Evolutionary conservation across 2,329 filamentous ascomycete species (phyloP).

Genomic region (Phaeophleospora eucalypticola): DNA sequence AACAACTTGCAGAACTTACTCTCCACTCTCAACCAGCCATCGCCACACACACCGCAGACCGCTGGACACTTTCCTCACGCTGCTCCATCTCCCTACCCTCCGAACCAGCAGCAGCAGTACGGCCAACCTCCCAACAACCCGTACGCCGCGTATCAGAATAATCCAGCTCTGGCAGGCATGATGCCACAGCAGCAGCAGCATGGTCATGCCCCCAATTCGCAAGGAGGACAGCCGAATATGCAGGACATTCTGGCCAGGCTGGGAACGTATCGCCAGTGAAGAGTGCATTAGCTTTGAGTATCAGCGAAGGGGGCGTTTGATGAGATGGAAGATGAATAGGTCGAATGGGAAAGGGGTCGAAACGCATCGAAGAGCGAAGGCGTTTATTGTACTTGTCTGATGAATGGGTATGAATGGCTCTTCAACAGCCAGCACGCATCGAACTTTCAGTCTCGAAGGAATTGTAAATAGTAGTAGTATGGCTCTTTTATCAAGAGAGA

Average conservation of each 20-base stretch:
- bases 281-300: background rate
- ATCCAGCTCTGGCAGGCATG: constrained; percentile 27
- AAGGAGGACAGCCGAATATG: constrained; percentile 43
- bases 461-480: background rate
- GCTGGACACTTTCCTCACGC: constrained; percentile 6
- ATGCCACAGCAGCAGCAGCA: constrained; percentile 25
- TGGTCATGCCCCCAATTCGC: background rate
- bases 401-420: background rate
- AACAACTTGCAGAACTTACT: constrained; percentile 67
- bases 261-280: constrained; percentile 41
- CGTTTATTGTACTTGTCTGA: too few relatives aligned
- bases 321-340: too few relatives aligned
- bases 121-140: constrained; percentile 8
- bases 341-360: too few relatives aligned
- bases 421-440: background rate
- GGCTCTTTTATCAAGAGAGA: too few relatives aligned
- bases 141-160: constrained; percentile 27
- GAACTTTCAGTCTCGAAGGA: too few relatives aligned
- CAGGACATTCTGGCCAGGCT: constrained; percentile 73
- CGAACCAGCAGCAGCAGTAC: constrained; percentile 6
- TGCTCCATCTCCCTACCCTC: background rate
- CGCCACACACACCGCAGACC: constrained; percentile 16
- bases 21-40: constrained; percentile 50
- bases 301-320: too few relatives aligned
- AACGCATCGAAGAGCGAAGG: background rate